These are phyloP conservation scores for Eucalyptus urophylla DNA, from an alignment of 345 rosid species.

Conservation along the genomic window DNA sequence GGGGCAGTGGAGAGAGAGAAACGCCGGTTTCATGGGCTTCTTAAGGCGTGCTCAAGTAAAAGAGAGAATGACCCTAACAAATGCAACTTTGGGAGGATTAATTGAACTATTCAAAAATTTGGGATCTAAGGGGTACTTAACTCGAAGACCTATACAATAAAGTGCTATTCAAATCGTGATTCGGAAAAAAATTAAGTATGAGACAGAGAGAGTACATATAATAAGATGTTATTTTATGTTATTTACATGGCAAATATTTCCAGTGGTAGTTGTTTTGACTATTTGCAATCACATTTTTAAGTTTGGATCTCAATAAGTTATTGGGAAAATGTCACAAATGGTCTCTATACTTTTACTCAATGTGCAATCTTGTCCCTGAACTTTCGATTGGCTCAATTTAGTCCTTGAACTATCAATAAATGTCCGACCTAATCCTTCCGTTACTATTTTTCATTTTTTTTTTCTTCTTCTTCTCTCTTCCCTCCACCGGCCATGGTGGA, in stretches of 20 bases:
- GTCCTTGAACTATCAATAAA: no score
- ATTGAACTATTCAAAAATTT: neutral
- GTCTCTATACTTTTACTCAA: no score
- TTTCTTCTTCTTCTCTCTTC: no score
- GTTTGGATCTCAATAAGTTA: neutral
- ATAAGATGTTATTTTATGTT: no score
- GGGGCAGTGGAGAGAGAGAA: neutral
- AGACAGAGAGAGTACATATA: neutral
- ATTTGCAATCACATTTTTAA: neutral
- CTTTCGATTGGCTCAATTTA: no score
- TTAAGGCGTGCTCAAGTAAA: neutral
- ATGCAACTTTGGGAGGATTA: neutral
- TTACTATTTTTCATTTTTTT: no score
- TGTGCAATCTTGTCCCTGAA: no score
- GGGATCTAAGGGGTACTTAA: neutral
- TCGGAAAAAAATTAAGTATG: neutral
- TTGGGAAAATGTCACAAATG: no score
- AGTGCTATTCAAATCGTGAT: neutral
- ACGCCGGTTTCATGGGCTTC: neutral
- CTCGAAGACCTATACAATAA: neutral
- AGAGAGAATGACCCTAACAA: neutral
- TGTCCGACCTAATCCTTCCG: no score
- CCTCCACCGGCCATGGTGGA: no score
- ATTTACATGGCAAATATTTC: neutral
- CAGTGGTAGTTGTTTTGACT: neutral